Percentiles rank a stretch among this genome's conserved stretches.
These are phyloP conservation scores for Kregervanrija pseudodelftensis DNA, from an alignment of 805 yeast genomes.

Conservation along the genomic window DNA sequence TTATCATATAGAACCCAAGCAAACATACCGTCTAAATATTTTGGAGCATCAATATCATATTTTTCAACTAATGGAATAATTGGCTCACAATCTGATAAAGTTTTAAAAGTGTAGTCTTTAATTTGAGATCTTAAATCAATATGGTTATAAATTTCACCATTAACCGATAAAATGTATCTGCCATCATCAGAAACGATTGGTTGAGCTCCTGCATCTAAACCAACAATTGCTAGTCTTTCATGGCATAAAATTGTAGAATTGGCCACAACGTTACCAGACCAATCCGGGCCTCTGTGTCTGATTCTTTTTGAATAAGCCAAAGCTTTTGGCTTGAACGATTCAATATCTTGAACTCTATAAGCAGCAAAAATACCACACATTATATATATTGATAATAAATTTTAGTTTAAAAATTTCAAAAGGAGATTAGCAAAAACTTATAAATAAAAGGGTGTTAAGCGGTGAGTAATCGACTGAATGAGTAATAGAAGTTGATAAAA, in stretches of 20 bases:
- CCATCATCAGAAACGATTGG: conserved; percentile 84
- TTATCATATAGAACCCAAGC: conserved; percentile 91
- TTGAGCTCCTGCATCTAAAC: conserved; percentile 96
- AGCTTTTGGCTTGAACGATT: conserved; percentile 78
- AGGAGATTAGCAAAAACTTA: no score
- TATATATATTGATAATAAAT: conserved; percentile 3
- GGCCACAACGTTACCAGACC: conserved; percentile 85
- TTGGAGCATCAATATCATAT: conserved; percentile 86
- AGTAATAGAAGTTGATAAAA: no score
- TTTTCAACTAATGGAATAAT: conserved; percentile 88
- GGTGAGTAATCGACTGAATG: no score
- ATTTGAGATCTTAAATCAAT: conserved; percentile 76
- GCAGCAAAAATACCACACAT: conserved; percentile 99
- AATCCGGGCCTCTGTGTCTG: conserved; percentile 99
- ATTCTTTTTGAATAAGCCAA: conserved; percentile 85
- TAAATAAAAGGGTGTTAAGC: no score
- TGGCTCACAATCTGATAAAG: conserved; percentile 94
- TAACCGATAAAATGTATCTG: conserved; percentile 70
- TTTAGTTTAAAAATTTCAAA: no score
- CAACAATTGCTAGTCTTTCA: conserved; percentile 96
- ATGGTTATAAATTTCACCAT: conserved; percentile 98
- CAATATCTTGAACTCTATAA: conserved; percentile 71
- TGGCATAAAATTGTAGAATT: conserved; percentile 83
- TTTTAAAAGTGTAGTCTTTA: conserved; percentile 67
- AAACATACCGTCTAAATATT: conserved; percentile 94